A percentile compares a stretch with the other conserved stretches of the same genome.
Evolutionary conservation across 305 asterid genomes (phyloP).

Genomic region (Fraxinus latifolia): DNA sequence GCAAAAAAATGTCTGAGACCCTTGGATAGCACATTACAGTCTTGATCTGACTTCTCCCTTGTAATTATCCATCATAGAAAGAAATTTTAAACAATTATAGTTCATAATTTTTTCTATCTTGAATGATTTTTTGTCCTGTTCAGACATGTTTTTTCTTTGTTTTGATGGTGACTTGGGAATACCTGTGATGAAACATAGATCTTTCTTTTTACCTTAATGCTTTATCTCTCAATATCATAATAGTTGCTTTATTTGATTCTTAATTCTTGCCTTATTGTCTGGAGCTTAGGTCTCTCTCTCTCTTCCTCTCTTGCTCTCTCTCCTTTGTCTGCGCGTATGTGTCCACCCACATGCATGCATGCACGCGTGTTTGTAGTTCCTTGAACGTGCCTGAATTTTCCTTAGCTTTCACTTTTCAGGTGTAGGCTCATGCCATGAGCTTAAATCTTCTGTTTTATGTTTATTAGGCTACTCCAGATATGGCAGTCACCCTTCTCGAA

Average conservation of each 20-base stretch:
- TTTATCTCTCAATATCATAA: conserved; percentile 12
- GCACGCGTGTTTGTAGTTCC: not conserved
- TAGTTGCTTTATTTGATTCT: conserved; percentile 14
- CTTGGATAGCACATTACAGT: not conserved
- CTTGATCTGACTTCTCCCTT: not conserved
- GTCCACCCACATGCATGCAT: not conserved
- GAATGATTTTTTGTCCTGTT: not conserved
- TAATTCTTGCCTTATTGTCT: conserved; percentile 16
- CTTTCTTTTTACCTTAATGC: not conserved
- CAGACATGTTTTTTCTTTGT: too few relatives aligned
- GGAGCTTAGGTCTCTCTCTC: not conserved
- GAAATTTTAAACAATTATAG: not conserved
- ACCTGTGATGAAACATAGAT: not conserved
- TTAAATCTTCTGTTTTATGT: conserved; percentile 25
- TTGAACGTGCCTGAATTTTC: conserved; percentile 5
- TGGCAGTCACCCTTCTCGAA: conserved; percentile 99
- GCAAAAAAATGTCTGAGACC: not conserved
- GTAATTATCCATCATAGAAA: not conserved
- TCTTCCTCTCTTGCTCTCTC: not conserved
- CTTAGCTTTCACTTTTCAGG: conserved; percentile 11
- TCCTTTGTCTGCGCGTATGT: conserved; percentile 9
- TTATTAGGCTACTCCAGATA: conserved; percentile 92
- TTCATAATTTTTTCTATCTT: not conserved
- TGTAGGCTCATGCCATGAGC: conserved; percentile 2
- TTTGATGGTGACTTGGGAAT: not conserved